phyloP scores from a whole-genome alignment of 495 filamentous ascomycete genomes.

The Penicillium roqueforti region DNA sequence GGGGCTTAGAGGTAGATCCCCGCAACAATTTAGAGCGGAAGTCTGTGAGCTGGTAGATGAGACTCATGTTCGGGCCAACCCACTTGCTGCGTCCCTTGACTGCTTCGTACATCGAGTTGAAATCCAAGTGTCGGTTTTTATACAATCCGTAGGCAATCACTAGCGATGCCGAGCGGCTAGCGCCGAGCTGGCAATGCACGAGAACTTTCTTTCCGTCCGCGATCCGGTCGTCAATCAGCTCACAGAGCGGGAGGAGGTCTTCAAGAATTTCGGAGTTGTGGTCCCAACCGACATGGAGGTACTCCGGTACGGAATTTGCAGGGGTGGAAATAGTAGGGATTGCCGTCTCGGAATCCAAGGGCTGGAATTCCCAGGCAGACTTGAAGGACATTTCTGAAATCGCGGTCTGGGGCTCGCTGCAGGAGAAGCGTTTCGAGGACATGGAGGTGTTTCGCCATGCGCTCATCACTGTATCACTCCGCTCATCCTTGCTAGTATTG shows the following conservation, averaged over 20 bases:
- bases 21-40: conserved; percentile 52
- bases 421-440: conserved; percentile 39
- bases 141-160: conserved; percentile 96
- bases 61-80: conserved; percentile 97
- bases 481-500: conserved; percentile 30
- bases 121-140: conserved; percentile 78
- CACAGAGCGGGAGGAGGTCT: conserved; percentile 79
- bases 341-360: conserved; percentile 29
- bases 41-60: conserved; percentile 96
- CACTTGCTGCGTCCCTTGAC: conserved; percentile 88
- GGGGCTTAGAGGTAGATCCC: conserved; percentile 41
- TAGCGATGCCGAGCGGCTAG: conserved; percentile 92
- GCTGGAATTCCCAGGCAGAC: conserved; percentile 61
- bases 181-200: conserved; percentile 93
- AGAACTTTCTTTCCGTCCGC: conserved; percentile 80
- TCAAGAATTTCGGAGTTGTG: conserved; percentile 94
- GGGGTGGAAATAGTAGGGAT: conserved; percentile 53
- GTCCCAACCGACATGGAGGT: conserved; percentile 95
- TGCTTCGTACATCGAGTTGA: conserved; percentile 88
- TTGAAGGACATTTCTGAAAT: conserved; percentile 64
- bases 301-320: conserved; percentile 64
- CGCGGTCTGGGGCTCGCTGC: conserved; percentile 64
- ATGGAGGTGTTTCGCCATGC: conserved; percentile 36
- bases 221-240: conserved; percentile 76
- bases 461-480: conserved; percentile 39